Evolutionary conservation across 2,329 filamentous ascomycete genomes (phyloP).

Genomic region (Venturia pyrina): DNA sequence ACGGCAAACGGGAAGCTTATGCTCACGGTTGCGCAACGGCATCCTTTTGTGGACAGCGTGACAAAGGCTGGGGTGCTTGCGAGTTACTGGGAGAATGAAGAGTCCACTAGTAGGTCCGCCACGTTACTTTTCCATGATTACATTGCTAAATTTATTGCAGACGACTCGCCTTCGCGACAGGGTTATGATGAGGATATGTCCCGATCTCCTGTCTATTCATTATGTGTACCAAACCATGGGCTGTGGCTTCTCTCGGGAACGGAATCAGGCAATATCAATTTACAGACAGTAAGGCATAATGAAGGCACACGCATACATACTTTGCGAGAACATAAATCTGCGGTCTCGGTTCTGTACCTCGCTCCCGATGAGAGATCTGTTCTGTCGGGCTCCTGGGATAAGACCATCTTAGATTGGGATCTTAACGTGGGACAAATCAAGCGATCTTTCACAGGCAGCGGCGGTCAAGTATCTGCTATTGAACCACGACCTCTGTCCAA

Average conservation of each 20-base stretch:
- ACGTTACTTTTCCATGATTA: constrained; percentile 6
- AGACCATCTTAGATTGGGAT: constrained; percentile 89
- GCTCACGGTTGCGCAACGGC: constrained; percentile 86
- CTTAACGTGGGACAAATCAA: constrained; percentile 72
- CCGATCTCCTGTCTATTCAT: constrained; percentile 85
- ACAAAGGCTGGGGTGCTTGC: constrained; percentile 88
- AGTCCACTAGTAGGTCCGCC: constrained; percentile 42
- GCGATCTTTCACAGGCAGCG: constrained; percentile 66
- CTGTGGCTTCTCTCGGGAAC: constrained; percentile 86
- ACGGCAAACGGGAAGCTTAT: constrained; percentile 92
- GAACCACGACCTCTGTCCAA: constrained; percentile 73
- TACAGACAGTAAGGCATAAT: constrained; percentile 88
- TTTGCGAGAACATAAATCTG: constrained; percentile 75
- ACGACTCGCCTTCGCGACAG: constrained; percentile 4
- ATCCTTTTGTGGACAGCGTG: constrained; percentile 95
- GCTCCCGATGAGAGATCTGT: constrained; percentile 78
- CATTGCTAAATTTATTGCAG: constrained; percentile 2
- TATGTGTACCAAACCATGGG: constrained; percentile 82
- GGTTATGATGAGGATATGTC: constrained; percentile 1
- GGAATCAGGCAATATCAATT: constrained; percentile 83
- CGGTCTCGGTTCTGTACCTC: constrained; percentile 77
- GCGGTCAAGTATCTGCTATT: constrained; percentile 77
- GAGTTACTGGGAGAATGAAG: constrained; percentile 98
- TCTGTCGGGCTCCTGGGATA: constrained; percentile 93
- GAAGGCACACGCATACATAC: constrained; percentile 83